These are phyloP conservation scores for Sophora flavescens DNA, from an alignment of 306 rosid species.

Conservation along the genomic window DNA sequence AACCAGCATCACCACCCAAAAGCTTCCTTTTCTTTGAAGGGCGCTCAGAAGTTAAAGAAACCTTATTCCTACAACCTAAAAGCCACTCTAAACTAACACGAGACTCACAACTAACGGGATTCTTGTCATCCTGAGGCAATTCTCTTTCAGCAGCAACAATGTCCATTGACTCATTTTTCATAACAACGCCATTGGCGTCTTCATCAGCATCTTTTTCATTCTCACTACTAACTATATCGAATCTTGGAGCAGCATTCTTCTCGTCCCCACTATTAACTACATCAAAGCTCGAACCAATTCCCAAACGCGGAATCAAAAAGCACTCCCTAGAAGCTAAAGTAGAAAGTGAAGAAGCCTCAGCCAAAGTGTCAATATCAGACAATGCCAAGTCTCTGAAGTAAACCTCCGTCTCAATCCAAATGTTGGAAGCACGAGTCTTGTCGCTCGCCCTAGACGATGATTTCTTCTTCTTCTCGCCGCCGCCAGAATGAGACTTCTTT, in stretches of 20 bases:
- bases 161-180: slow-evolving; percentile 37
- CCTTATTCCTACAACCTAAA: slow-evolving; percentile 81
- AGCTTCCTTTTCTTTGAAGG: slow-evolving; percentile 94
- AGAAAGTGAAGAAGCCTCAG: slow-evolving; percentile 57
- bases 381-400: slow-evolving; percentile 78
- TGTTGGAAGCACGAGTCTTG: slow-evolving; percentile 55
- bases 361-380: slow-evolving; percentile 70
- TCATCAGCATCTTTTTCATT: slow-evolving; percentile 31
- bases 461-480: slow-evolving; percentile 63
- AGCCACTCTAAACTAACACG: slow-evolving; percentile 75
- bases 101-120: slow-evolving; percentile 40
- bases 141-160: slow-evolving; percentile 47
- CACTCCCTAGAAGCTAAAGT: slow-evolving; percentile 57
- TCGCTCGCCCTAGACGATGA: slow-evolving; percentile 66
- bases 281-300: slow-evolving; percentile 44
- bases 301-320: slow-evolving; percentile 59
- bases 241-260: neutral
- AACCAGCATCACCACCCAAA: slow-evolving; percentile 82
- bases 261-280: slow-evolving; percentile 43
- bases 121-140: slow-evolving; percentile 49
- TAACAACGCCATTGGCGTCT: neutral
- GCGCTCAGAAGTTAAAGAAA: slow-evolving; percentile 74
- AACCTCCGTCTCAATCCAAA: slow-evolving; percentile 84
- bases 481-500: slow-evolving; percentile 76
- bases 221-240: slow-evolving; percentile 40